These are phyloP conservation scores for Raffaelea ambrosiae DNA, from an alignment of 2,329 filamentous ascomycete species.

Conservation along the genomic window DNA sequence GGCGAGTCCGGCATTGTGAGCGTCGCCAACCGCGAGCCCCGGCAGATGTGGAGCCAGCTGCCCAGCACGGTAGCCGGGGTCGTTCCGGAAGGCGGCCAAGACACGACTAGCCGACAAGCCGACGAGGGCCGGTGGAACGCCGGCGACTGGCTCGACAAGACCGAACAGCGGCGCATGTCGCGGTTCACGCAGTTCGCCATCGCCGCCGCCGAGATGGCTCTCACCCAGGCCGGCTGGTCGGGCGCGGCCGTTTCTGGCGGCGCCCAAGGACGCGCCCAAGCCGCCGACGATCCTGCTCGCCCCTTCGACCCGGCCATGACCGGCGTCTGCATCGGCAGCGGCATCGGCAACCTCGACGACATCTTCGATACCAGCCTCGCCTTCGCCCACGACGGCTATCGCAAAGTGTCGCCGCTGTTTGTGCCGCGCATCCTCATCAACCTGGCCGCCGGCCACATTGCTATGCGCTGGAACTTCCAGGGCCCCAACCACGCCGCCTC, in stretches of 20 bases:
- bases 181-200: constrained; percentile 86
- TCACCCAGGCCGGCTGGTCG: constrained; percentile 70
- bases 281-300: too few relatives aligned
- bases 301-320: too few relatives aligned
- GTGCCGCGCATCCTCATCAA: constrained; percentile 92
- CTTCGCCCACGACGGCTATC: constrained; percentile 72
- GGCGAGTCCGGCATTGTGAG: constrained; percentile 75
- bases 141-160: constrained; percentile 42
- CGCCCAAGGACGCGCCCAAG: too few relatives aligned
- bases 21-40: constrained; percentile 51
- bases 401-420: constrained; percentile 86
- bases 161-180: constrained; percentile 72
- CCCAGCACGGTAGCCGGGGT: constrained; percentile 80
- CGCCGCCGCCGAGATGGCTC: constrained; percentile 76
- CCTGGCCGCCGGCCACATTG: constrained; percentile 86
- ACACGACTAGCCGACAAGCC: too few relatives aligned
- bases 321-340: constrained; percentile 88
- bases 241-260: too few relatives aligned
- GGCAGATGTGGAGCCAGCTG: constrained; percentile 55
- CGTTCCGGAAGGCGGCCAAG: constrained; percentile 44
- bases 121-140: constrained; percentile 38
- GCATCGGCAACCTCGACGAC: constrained; percentile 89
- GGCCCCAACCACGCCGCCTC: constrained; percentile 90
- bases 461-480: constrained; percentile 82
- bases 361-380: constrained; percentile 75